Evolutionary conservation across 345 rosid species (phyloP).

Genomic region (Corymbia maculata): DNA sequence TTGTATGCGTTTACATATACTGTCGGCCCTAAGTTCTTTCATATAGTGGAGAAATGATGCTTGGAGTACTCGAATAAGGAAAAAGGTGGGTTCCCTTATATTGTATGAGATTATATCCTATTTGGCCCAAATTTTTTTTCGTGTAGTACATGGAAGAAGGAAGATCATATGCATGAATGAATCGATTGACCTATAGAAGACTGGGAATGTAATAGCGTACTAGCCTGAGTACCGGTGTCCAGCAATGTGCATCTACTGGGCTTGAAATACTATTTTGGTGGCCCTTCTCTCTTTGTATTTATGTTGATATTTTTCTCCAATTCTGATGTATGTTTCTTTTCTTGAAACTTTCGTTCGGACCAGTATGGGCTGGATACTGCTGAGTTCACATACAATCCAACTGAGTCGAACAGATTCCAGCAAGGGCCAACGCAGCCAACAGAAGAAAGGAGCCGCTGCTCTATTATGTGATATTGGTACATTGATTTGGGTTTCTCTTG

Average conservation of each 20-base stretch:
- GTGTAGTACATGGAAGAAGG: neutral
- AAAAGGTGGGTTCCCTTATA: conserved; percentile 41
- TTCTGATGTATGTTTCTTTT: neutral
- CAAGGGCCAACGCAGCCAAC: conserved; percentile 53
- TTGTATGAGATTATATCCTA: neutral
- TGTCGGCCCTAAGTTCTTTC: neutral
- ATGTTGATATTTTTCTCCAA: neutral
- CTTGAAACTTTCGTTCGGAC: conserved; percentile 3
- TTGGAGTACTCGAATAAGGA: conserved; percentile 96
- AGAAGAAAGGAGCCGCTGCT: conserved; percentile 84
- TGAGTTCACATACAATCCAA: conserved; percentile 88
- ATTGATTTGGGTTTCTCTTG: neutral
- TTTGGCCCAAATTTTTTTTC: neutral
- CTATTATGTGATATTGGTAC: conserved; percentile 43
- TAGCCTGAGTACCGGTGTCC: neutral
- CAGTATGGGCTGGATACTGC: conserved; percentile 97
- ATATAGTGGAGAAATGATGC: conserved; percentile 64
- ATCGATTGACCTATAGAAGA: neutral
- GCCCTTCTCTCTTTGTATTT: neutral
- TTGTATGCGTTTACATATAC: neutral
- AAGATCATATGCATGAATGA: neutral
- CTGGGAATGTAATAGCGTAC: neutral
- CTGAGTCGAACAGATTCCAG: conserved; percentile 69
- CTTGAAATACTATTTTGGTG: neutral
- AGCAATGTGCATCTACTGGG: neutral